Conservation (phyloP, 2,329 filamentous ascomycete genomes). For the Colletotrichum orchidophilum region DNA sequence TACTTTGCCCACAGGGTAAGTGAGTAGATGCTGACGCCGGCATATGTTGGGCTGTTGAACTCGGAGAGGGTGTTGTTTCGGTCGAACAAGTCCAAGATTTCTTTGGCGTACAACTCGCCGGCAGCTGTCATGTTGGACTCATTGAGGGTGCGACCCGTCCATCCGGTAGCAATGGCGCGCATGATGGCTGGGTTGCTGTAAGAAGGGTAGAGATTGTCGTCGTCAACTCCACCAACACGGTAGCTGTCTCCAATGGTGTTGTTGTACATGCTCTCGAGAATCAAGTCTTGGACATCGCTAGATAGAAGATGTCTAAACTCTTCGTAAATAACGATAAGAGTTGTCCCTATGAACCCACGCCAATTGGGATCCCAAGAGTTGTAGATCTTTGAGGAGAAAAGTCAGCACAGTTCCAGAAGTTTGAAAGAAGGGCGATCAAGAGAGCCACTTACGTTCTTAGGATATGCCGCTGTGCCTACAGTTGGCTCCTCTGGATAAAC, state of each 20-base stretch:
- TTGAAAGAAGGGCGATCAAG: neutral
- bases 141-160: conserved; percentile 62
- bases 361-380: conserved; percentile 71
- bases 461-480: conserved; percentile 62
- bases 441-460: conserved; percentile 33
- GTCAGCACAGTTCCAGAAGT: neutral
- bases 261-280: conserved; percentile 63
- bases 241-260: conserved; percentile 67
- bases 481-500: conserved; percentile 65
- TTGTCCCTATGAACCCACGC: conserved; percentile 69
- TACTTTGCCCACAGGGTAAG: conserved; percentile 69
- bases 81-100: conserved; percentile 66
- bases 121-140: conserved; percentile 67
- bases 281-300: conserved; percentile 46
- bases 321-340: conserved; percentile 67
- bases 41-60: conserved; percentile 60
- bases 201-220: conserved; percentile 54
- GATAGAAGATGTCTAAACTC: conserved; percentile 61
- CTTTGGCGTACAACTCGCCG: conserved; percentile 64
- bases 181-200: conserved; percentile 56
- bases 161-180: conserved; percentile 67
- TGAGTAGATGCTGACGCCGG: conserved; percentile 67
- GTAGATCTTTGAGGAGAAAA: conserved; percentile 52
- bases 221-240: conserved; percentile 60
- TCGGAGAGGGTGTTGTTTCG: conserved; percentile 60